A percentile compares a stretch with the other conserved stretches of the same genome.
Evolutionary conservation across 495 filamentous ascomycete genomes (phyloP).

Genomic region (Glutinoglossum americanum): DNA sequence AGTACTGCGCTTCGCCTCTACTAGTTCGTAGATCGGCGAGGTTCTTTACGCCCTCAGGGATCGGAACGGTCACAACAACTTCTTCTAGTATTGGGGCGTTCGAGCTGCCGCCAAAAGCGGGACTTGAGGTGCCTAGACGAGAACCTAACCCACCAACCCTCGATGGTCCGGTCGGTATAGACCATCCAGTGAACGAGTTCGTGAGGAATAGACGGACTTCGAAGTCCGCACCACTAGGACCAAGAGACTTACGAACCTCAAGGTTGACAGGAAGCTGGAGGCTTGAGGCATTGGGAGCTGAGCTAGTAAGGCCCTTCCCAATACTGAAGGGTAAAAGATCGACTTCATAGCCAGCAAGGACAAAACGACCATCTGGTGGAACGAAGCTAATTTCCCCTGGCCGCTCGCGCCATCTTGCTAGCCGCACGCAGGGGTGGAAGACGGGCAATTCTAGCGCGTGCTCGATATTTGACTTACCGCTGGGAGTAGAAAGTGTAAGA

Average conservation of each 20-base stretch:
- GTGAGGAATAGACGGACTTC: constrained; percentile 61
- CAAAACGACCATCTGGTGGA: constrained; percentile 88
- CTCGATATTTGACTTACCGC: constrained; percentile 45
- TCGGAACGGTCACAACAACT: constrained; percentile 56
- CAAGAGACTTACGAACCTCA: constrained; percentile 62
- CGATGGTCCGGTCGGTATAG: background rate
- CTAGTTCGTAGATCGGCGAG: constrained; percentile 67
- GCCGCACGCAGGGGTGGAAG: constrained; percentile 86
- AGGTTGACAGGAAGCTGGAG: constrained; percentile 63
- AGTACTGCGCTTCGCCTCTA: constrained; percentile 67
- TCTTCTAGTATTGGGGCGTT: constrained; percentile 55
- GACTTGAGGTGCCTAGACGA: constrained; percentile 22
- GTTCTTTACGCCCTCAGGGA: constrained; percentile 64
- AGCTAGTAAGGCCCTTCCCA: constrained; percentile 14
- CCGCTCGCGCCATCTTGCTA: constrained; percentile 64
- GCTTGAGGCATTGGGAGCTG: constrained; percentile 24
- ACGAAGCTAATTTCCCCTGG: constrained; percentile 87
- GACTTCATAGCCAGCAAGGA: constrained; percentile 84
- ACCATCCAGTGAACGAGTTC: constrained; percentile 24
- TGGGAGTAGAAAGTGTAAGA: constrained; percentile 51
- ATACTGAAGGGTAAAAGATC: constrained; percentile 49
- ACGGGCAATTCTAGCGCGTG: constrained; percentile 69
- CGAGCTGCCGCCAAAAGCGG: constrained; percentile 34
- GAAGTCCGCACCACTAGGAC: constrained; percentile 56
- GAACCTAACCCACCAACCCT: constrained; percentile 6